phyloP scores from a whole-genome alignment of 768 basidiomycete genomes.

The Tricholoma flavovirens region DNA sequence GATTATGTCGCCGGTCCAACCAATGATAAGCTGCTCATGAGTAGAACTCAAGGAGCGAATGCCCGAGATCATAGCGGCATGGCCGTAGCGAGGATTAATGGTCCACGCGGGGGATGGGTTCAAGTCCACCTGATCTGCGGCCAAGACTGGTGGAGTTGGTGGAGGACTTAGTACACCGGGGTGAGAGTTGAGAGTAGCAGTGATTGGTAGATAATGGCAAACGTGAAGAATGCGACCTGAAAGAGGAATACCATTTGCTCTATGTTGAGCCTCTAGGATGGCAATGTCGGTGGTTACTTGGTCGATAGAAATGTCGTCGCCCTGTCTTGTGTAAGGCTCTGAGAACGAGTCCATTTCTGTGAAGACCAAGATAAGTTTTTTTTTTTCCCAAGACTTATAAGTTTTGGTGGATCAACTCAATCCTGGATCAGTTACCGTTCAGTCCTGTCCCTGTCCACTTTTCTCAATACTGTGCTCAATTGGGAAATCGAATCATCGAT shows the following conservation, averaged over 20 bases:
- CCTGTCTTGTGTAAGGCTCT: constrained; percentile 61
- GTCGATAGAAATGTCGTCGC: constrained; percentile 62
- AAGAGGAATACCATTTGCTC: constrained; percentile 62
- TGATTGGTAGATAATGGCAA: constrained; percentile 83
- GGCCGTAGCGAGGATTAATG: constrained; percentile 75
- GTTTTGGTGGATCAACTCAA: neutral
- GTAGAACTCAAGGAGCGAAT: constrained; percentile 78
- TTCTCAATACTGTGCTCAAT: neutral
- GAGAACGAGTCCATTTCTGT: constrained; percentile 62
- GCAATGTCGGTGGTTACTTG: constrained; percentile 70
- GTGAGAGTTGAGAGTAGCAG: constrained; percentile 50
- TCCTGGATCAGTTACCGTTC: neutral
- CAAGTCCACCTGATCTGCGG: constrained; percentile 26
- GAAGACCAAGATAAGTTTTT: neutral
- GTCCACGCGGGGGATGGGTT: constrained; percentile 51
- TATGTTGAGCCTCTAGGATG: constrained; percentile 67
- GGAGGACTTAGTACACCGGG: constrained; percentile 65
- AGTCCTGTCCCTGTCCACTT: neutral
- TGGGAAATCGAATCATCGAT: neutral
- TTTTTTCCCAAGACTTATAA: neutral
- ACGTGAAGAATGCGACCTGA: constrained; percentile 90
- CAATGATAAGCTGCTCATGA: constrained; percentile 88
- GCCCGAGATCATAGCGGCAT: constrained; percentile 92
- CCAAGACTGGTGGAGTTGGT: constrained; percentile 63
- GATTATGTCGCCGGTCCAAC: constrained; percentile 89